Evolutionary conservation across 192 early-diverging fungal species (phyloP).

Genomic region (Linnemannia zychae): DNA sequence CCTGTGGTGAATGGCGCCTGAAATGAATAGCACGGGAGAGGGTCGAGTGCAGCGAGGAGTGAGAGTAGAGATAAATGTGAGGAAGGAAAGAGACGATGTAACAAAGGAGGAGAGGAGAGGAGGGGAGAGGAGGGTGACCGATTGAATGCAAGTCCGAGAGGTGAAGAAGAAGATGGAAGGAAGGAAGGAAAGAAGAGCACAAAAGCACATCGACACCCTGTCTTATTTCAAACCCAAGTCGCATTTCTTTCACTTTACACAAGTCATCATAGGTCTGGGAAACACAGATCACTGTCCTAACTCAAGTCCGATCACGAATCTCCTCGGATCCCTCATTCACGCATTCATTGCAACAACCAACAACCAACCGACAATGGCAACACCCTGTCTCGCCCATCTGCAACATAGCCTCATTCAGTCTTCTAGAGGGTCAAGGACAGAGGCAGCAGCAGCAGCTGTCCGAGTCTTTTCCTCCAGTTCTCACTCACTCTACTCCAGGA

Average conservation of each 20-base stretch:
- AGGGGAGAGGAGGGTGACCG: background rate
- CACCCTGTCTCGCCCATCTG: background rate
- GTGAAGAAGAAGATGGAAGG: constrained; percentile 3
- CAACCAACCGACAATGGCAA: constrained; percentile 2
- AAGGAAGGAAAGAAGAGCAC: background rate
- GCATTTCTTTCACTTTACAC: background rate
- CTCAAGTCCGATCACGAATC: background rate
- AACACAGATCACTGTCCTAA: background rate
- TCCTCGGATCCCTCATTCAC: background rate
- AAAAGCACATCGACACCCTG: background rate
- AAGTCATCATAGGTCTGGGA: background rate
- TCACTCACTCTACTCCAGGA: background rate
- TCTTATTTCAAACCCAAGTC: background rate
- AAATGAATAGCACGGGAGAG: background rate
- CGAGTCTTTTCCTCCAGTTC: background rate
- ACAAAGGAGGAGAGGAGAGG: background rate
- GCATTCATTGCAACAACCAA: background rate
- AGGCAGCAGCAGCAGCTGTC: background rate
- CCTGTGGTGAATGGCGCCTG: background rate
- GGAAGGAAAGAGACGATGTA: background rate
- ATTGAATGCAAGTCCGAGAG: background rate
- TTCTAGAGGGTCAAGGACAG: background rate
- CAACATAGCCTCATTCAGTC: background rate
- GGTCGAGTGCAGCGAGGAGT: background rate
- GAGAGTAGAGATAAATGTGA: background rate